Conservation (phyloP, 345 rosid genomes). For the Acer saccharum region DNA sequence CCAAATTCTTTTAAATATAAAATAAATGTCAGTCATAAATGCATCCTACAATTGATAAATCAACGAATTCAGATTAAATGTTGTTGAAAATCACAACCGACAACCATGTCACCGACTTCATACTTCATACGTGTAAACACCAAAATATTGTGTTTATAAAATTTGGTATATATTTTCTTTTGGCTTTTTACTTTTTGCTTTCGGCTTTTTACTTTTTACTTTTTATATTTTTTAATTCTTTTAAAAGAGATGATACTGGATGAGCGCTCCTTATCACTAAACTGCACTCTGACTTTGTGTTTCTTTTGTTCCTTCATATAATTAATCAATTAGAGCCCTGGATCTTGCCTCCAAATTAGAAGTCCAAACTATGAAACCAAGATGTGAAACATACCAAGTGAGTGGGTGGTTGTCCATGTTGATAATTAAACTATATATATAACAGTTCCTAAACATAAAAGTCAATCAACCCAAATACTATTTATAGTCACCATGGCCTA, state of each 20-base stretch:
- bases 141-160: neutral
- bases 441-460: too few species aligned
- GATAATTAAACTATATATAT: neutral
- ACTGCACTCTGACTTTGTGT: too few species aligned
- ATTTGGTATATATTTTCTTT: too few species aligned
- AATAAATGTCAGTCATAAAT: too few species aligned
- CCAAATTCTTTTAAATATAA: too few species aligned
- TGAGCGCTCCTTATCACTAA: too few species aligned
- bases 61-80: neutral
- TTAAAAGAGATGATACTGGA: too few species aligned
- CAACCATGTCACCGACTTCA: neutral
- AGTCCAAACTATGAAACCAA: neutral
- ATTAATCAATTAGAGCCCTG: neutral
- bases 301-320: too few species aligned
- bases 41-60: neutral
- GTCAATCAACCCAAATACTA: neutral
- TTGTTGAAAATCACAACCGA: neutral
- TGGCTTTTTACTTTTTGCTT: too few species aligned
- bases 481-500: neutral
- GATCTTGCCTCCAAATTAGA: neutral
- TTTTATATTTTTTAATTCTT: too few species aligned
- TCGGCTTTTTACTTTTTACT: too few species aligned
- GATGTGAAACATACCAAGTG: neutral
- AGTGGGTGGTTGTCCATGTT: neutral
- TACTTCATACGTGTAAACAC: neutral